Evolutionary conservation across 148 eudicot genomes (phyloP).

Genomic region (Chenopodium formosanum): DNA sequence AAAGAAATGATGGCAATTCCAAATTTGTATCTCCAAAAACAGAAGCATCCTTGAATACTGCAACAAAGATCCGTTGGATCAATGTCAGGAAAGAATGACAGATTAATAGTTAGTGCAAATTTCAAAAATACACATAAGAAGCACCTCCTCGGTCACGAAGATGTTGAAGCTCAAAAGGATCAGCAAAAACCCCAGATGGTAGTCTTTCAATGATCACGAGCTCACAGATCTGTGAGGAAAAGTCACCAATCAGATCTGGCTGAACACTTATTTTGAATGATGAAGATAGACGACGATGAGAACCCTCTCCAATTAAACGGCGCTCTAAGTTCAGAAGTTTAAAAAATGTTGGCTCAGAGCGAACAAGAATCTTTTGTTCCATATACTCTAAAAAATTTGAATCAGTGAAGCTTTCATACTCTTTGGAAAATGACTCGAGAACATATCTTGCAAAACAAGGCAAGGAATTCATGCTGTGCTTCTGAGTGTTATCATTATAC

Average conservation of each 20-base stretch:
- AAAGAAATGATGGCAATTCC: conserved; percentile 77
- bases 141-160: conserved; percentile 69
- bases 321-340: conserved; percentile 35
- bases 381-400: conserved; percentile 42
- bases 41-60: conserved; percentile 66
- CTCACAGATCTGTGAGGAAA: conserved; percentile 44
- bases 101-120: not conserved
- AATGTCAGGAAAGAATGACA: not conserved
- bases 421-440: conserved; percentile 45
- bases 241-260: conserved; percentile 31
- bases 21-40: conserved; percentile 88
- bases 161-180: conserved; percentile 91
- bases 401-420: conserved; percentile 42
- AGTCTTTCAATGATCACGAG: conserved; percentile 64
- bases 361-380: conserved; percentile 30
- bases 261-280: conserved; percentile 42
- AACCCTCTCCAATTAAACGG: conserved; percentile 76
- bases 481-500: not conserved
- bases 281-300: conserved; percentile 69
- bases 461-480: conserved; percentile 14
- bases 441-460: conserved; percentile 41
- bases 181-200: conserved; percentile 85
- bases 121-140: conserved; percentile 19
- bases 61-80: conserved; percentile 12
- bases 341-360: not conserved